Evolutionary conservation across 2,329 filamentous ascomycete species (phyloP), one percentile per base, ranked within the genome.

Genomic region (Macrophomina pseudophaseolina): DNA sequence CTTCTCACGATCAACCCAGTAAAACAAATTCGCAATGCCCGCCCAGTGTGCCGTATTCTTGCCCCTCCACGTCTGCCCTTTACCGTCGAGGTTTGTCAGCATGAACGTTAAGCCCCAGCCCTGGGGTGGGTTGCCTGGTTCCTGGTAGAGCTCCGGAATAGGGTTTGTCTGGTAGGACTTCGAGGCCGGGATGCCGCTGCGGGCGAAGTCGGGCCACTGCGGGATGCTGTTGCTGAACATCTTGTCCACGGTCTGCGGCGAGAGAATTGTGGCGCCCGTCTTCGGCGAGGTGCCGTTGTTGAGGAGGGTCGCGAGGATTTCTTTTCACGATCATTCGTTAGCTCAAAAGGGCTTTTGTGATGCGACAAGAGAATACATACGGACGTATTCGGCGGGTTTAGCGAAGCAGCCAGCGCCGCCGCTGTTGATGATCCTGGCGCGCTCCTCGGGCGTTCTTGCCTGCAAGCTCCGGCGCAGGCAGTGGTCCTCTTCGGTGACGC

Each of bases 191-290:
- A 86, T 78, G 2, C 72, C 71, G 67, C 80, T 40, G 0, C 84
- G 79, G 1, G 80, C 80, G 66, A 86, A 87, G 68, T 88, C 72
- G 0, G 87, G 86, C 56, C 85, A 81, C 1, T 83, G 68, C 0
- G 85, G 81, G 60, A 90, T 84, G 69, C 88, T 88, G 73, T 91
- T 91, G 66, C 79, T 80, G 74, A 88, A 91, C 86, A 91, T 89
- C 38, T 84, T 76, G 12, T 88, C 82, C 0, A 92, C 84, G 0
- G 88, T 90, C 35, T 82, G 79, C 16, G 82, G 80, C 23, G 81
- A 78, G 6, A 92, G 80, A 38, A 92, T 83, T 62, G 81, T 79
- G 0, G 75, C 74, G 1, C 84, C 83, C 0, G 87, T 91, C 0
- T 71, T 80, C 0, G 89, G 86, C 40, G 84, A 87, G 0, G 79